Conservation (phyloP, 2,329 filamentous ascomycete species). For the Talaromyces sp. region DNA sequence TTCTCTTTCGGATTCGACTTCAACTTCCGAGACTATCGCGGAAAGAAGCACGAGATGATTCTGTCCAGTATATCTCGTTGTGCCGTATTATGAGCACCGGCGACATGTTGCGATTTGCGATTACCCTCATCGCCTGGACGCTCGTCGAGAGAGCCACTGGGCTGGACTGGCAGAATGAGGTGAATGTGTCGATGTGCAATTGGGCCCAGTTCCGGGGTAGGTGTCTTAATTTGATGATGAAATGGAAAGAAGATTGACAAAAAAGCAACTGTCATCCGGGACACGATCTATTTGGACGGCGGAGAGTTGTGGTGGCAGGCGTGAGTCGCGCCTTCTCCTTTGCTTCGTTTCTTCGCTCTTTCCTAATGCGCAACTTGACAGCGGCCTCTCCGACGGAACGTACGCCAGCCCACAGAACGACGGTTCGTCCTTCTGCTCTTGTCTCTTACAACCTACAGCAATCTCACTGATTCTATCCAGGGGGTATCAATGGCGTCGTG, state of each 20-base stretch:
- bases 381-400: slow-evolving; percentile 21
- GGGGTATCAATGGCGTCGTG: slow-evolving; percentile 53
- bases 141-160: neutral
- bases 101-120: neutral
- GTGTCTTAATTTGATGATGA: slow-evolving; percentile 4
- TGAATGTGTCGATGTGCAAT: slow-evolving; percentile 59
- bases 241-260: neutral
- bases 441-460: neutral
- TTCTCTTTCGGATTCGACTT: neutral
- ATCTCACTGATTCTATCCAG: slow-evolving; percentile 34
- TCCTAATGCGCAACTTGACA: slow-evolving; percentile 7
- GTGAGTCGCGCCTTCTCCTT: slow-evolving; percentile 19
- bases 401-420: slow-evolving; percentile 26
- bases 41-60: neutral
- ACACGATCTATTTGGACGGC: slow-evolving; percentile 65
- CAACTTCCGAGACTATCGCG: neutral
- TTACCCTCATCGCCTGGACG: neutral
- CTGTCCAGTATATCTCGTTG: neutral
- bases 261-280: slow-evolving; percentile 56
- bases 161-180: slow-evolving; percentile 38
- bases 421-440: slow-evolving; percentile 38
- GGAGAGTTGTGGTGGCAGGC: slow-evolving; percentile 55
- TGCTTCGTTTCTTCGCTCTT: slow-evolving; percentile 20
- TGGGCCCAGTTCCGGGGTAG: slow-evolving; percentile 50
- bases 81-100: neutral